Evolutionary conservation across 73 alveolate genomes (phyloP).

Genomic region (Halteria grandinella): DNA sequence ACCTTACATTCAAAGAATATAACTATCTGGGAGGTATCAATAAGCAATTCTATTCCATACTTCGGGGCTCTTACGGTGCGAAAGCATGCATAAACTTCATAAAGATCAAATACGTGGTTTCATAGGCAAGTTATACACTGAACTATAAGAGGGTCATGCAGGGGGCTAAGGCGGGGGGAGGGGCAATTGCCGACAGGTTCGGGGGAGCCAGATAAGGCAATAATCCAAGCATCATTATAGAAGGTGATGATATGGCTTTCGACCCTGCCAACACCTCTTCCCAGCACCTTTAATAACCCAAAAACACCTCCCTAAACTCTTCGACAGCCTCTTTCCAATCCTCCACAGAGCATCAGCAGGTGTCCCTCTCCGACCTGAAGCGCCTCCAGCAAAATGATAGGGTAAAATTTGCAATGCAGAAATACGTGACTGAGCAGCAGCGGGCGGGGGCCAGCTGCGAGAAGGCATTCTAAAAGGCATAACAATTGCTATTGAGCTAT

Average conservation of each 20-base stretch:
- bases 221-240: neutral
- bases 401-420: slow-evolving; percentile 3
- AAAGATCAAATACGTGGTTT: slow-evolving; percentile 6
- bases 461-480: slow-evolving; percentile 13
- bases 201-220: neutral
- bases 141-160: neutral
- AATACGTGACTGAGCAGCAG: slow-evolving; percentile 22
- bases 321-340: neutral
- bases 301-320: neutral
- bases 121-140: slow-evolving; percentile 10
- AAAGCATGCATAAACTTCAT: slow-evolving; percentile 34
- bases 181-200: neutral
- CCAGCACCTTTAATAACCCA: neutral
- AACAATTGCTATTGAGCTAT: slow-evolving; percentile 5
- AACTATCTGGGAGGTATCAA: slow-evolving; percentile 14
- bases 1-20: slow-evolving; percentile 18
- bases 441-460: neutral
- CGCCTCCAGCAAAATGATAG: neutral
- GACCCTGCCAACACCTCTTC: neutral
- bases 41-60: slow-evolving; percentile 6
- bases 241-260: neutral
- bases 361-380: slow-evolving; percentile 5
- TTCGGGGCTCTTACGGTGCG: slow-evolving; percentile 39
- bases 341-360: no score
- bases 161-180: slow-evolving; percentile 25